Evolutionary conservation across 805 yeast species (phyloP).

Genomic region (Hagleromyces aurorensis): DNA sequence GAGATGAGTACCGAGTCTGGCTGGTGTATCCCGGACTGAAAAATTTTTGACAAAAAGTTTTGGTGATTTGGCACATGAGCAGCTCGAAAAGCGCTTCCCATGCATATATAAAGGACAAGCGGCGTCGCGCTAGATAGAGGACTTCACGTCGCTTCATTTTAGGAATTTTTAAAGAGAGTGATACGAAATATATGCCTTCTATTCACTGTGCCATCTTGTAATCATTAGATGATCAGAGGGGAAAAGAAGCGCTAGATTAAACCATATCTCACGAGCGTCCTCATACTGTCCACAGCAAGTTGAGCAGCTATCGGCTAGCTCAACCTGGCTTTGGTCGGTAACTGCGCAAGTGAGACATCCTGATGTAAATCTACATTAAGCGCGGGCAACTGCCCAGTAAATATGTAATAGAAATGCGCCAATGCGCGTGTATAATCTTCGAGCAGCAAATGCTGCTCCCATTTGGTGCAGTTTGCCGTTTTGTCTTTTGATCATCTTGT

Average conservation of each 20-base stretch:
- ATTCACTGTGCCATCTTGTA: conserved; percentile 33
- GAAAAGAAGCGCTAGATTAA: conserved; percentile 33
- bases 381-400: no score
- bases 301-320: conserved; percentile 6
- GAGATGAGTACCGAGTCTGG: no score
- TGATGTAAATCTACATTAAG: no score
- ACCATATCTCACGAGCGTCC: conserved; percentile 28
- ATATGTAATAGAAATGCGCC: no score
- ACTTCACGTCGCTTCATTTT: no score
- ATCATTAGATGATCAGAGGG: conserved; percentile 33
- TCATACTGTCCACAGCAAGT: conserved; percentile 29
- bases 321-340: conserved; percentile 29
- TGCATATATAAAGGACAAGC: no score
- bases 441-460: conserved; percentile 1
- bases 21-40: no score
- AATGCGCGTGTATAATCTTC: no score
- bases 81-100: no score
- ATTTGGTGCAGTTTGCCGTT: conserved; percentile 1
- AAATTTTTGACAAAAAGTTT: no score
- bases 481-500: not conserved
- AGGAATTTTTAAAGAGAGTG: conserved; percentile 12
- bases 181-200: conserved; percentile 33
- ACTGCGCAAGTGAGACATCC: conserved; percentile 28
- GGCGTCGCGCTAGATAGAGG: no score
- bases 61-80: no score